phyloP scores from a whole-genome alignment of 495 filamentous ascomycete species.

The Umbilicaria muhlenbergii region DNA sequence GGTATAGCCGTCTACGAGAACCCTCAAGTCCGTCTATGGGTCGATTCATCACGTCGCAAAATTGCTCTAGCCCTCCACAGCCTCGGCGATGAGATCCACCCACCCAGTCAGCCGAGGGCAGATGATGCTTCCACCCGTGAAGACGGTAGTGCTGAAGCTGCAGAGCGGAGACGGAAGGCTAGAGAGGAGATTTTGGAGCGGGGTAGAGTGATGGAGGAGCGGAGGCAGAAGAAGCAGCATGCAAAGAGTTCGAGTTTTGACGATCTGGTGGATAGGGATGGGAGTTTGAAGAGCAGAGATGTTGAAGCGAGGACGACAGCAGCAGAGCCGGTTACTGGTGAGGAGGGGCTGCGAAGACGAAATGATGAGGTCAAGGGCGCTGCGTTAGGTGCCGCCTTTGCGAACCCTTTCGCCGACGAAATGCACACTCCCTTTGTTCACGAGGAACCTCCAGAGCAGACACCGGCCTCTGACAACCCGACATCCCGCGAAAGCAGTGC shows the following conservation, averaged over 20 bases:
- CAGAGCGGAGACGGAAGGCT: constrained; percentile 50
- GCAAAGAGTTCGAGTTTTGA: constrained; percentile 30
- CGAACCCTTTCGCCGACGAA: constrained; percentile 47
- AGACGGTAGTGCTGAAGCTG: constrained; percentile 45
- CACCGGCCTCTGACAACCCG: background rate
- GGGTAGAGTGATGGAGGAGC: constrained; percentile 25
- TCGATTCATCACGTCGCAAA: constrained; percentile 60
- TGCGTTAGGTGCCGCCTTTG: constrained; percentile 29
- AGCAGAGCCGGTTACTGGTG: constrained; percentile 23
- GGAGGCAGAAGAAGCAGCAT: constrained; percentile 10
- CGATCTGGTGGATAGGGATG: constrained; percentile 36
- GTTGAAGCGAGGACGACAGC: constrained; percentile 28
- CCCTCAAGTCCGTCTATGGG: constrained; percentile 61
- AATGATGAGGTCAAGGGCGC: constrained; percentile 32
- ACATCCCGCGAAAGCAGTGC: background rate
- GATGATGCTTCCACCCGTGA: constrained; percentile 36
- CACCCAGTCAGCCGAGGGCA: constrained; percentile 16
- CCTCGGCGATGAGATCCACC: constrained; percentile 61
- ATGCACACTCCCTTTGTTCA: constrained; percentile 18
- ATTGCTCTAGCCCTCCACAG: constrained; percentile 63
- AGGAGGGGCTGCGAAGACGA: constrained; percentile 29
- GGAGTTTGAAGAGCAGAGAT: constrained; percentile 22
- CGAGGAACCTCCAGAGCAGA: constrained; percentile 6
- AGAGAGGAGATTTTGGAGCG: constrained; percentile 63
- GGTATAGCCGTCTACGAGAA: constrained; percentile 77